Percentiles rank a stretch among this genome's conserved stretches.
Evolutionary conservation across 768 basidiomycete genomes (phyloP).

Genomic region (Suillus spraguei): DNA sequence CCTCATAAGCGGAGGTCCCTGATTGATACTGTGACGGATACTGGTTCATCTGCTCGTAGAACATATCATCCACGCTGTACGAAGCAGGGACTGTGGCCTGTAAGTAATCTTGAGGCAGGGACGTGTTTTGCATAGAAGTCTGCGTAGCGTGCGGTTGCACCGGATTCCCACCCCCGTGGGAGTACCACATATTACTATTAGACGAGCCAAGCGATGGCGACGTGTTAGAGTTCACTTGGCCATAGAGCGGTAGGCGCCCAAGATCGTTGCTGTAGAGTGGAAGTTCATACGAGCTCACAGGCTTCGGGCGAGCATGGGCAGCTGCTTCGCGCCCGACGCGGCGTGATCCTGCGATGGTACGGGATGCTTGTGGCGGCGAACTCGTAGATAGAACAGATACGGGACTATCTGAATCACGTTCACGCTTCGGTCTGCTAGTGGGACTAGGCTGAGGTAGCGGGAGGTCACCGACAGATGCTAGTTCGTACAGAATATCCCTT

Average conservation of each 20-base stretch:
- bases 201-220: constrained; percentile 11
- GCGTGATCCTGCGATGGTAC: constrained; percentile 37
- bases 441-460: constrained; percentile 64
- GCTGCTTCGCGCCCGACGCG: constrained; percentile 33
- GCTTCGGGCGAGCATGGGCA: constrained; percentile 16
- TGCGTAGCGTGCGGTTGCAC: constrained; percentile 5
- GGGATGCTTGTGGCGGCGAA: constrained; percentile 20
- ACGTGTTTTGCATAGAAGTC: constrained; percentile 5
- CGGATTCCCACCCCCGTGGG: constrained; percentile 13
- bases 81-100: constrained; percentile 3
- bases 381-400: constrained; percentile 13
- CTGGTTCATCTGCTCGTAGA: constrained; percentile 21
- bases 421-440: constrained; percentile 57
- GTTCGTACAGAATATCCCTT: constrained; percentile 75
- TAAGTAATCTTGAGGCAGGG: constrained; percentile 1
- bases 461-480: constrained; percentile 71
- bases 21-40: background rate
- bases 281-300: constrained; percentile 35
- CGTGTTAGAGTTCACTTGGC: constrained; percentile 19
- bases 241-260: constrained; percentile 53
- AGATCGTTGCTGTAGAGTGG: constrained; percentile 62
- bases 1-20: constrained; percentile 1
- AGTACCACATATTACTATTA: constrained; percentile 24
- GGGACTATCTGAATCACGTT: constrained; percentile 59
- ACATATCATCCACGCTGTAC: constrained; percentile 27